A percentile compares a stretch with the other conserved stretches of the same genome.
These are phyloP conservation scores for Rhizomucor pusillus DNA, from an alignment of 371 early-diverging fungal genomes.

Conservation along the genomic window DNA sequence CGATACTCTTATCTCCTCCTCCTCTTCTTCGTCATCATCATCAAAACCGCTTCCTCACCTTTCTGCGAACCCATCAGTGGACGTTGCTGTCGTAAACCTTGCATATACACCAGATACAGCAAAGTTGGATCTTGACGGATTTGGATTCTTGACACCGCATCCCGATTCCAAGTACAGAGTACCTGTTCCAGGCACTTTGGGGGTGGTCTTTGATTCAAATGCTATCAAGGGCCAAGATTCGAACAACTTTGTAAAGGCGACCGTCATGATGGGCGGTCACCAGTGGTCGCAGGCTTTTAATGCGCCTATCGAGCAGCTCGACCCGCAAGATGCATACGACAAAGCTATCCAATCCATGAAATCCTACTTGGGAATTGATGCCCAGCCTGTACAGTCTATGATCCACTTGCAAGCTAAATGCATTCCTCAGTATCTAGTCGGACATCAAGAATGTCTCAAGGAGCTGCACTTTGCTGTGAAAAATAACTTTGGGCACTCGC, in stretches of 20 bases:
- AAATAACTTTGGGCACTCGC: constrained; percentile 41
- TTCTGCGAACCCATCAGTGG: constrained; percentile 62
- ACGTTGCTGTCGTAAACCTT: constrained; percentile 89
- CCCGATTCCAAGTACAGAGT: constrained; percentile 37
- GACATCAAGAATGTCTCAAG: constrained; percentile 67
- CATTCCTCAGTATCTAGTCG: constrained; percentile 89
- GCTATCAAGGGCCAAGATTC: constrained; percentile 68
- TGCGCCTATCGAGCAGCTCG: constrained; percentile 22
- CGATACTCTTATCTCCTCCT: constrained; percentile 25
- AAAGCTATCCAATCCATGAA: constrained; percentile 40
- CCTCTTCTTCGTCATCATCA: too few relatives aligned
- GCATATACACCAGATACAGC: constrained; percentile 48
- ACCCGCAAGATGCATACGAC: constrained; percentile 24
- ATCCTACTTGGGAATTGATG: constrained; percentile 54
- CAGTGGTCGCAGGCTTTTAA: constrained; percentile 57
- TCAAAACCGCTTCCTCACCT: constrained; percentile 42
- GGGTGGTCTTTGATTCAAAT: constrained; percentile 90
- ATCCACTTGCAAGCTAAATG: constrained; percentile 72
- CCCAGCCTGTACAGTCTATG: constrained; percentile 47
- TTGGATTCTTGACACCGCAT: constrained; percentile 88
- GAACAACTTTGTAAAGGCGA: constrained; percentile 57
- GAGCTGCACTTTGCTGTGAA: constrained; percentile 53
- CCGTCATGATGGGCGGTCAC: constrained; percentile 93
- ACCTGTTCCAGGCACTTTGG: constrained; percentile 63
- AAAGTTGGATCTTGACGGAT: constrained; percentile 66